Percentiles rank a stretch among this genome's conserved stretches.
Evolutionary conservation across 1,139 yeast genomes (phyloP).

Genomic region (Pichia sp.): DNA sequence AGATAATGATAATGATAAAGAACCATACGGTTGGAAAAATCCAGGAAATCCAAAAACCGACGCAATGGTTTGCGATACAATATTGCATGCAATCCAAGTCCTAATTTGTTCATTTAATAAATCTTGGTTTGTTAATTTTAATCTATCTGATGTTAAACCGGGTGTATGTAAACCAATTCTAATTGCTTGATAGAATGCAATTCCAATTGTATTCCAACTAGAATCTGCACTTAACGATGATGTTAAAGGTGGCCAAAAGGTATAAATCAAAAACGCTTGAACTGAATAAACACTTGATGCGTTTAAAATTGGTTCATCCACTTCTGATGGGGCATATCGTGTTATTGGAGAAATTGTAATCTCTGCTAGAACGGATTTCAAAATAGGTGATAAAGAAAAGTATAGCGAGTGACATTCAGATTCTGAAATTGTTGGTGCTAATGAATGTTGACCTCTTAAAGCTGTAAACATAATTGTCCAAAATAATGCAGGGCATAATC

Average conservation of each 20-base stretch:
- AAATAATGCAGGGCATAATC: slow-evolving; percentile 78
- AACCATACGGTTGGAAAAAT: slow-evolving; percentile 76
- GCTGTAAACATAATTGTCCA: slow-evolving; percentile 92
- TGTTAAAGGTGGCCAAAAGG: slow-evolving; percentile 94
- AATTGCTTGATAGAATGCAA: slow-evolving; percentile 86
- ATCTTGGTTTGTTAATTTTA: slow-evolving; percentile 31
- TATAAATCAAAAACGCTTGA: slow-evolving; percentile 81
- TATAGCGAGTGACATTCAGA: slow-evolving; percentile 35
- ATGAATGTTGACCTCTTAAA: slow-evolving; percentile 46
- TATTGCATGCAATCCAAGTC: slow-evolving; percentile 92
- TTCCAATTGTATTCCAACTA: slow-evolving; percentile 90
- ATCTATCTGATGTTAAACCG: slow-evolving; percentile 48
- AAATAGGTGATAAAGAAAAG: slow-evolving; percentile 56
- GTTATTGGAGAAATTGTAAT: slow-evolving; percentile 88
- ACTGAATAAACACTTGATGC: slow-evolving; percentile 93
- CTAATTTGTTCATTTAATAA: slow-evolving; percentile 69
- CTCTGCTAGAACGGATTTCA: slow-evolving; percentile 75
- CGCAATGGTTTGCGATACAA: slow-evolving; percentile 84
- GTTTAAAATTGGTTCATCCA: slow-evolving; percentile 73
- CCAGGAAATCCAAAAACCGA: slow-evolving; percentile 94
- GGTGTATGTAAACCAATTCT: slow-evolving; percentile 85
- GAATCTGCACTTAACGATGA: slow-evolving; percentile 93
- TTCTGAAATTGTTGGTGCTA: slow-evolving; percentile 26
- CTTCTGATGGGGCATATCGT: slow-evolving; percentile 59
- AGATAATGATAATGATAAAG: slow-evolving; percentile 50